A percentile compares a stretch with the other conserved stretches of the same genome.
Conservation (phyloP, 352 stramenopile genomes). For the Globisporangium heterothallicum region DNA sequence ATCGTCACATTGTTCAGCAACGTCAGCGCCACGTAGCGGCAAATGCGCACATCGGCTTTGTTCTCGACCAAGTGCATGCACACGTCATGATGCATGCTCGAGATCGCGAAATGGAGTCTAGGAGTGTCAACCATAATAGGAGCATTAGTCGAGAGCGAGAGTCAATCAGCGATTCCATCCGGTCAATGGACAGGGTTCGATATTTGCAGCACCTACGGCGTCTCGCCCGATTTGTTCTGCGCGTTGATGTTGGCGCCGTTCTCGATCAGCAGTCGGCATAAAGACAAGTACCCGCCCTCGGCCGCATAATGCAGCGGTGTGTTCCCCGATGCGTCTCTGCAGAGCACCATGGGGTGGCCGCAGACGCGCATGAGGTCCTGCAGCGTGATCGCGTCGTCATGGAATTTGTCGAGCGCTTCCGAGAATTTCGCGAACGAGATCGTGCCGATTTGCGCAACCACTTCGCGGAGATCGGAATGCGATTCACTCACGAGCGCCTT, state of each 20-base stretch:
- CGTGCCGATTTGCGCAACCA: conserved; percentile 41
- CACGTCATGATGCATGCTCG: conserved; percentile 66
- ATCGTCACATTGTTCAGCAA: conserved; percentile 49
- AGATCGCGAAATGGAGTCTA: conserved; percentile 79
- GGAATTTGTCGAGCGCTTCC: conserved; percentile 57
- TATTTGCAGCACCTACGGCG: conserved; percentile 65
- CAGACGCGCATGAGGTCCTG: conserved; percentile 66
- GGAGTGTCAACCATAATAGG: too few relatives aligned
- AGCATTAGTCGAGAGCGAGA: background rate
- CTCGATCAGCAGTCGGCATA: conserved; percentile 57
- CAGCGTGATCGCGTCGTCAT: conserved; percentile 44
- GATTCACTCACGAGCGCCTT: conserved; percentile 58
- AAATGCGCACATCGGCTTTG: conserved; percentile 59
- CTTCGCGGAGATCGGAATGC: conserved; percentile 42
- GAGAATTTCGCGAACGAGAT: conserved; percentile 61
- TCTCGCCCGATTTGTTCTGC: conserved; percentile 75
- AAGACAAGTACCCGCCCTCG: conserved; percentile 61
- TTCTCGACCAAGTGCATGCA: conserved; percentile 52
- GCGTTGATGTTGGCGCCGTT: conserved; percentile 71
- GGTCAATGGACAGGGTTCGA: too few relatives aligned
- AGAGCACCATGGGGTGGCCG: conserved; percentile 61
- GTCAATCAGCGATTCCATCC: too few relatives aligned
- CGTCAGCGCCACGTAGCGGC: conserved; percentile 49
- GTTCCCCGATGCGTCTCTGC: conserved; percentile 57
- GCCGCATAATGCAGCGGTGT: conserved; percentile 74